These are phyloP conservation scores for Aspergillus phoenicis DNA, from an alignment of 2,329 filamentous ascomycete genomes.

Conservation along the genomic window DNA sequence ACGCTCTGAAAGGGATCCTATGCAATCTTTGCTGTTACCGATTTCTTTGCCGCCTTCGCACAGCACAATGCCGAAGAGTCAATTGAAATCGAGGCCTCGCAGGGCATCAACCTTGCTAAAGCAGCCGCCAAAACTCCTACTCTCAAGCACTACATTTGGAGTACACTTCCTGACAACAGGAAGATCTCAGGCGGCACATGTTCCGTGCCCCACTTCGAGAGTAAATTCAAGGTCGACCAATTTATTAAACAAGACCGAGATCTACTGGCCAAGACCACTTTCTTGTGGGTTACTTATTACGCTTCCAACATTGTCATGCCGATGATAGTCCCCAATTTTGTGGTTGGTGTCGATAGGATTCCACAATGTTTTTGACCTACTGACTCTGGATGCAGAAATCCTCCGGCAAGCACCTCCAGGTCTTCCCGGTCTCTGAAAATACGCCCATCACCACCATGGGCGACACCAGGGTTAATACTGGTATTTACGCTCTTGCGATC, in stretches of 20 bases:
- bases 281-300: constrained; percentile 43
- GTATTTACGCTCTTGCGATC: background rate
- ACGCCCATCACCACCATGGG: background rate
- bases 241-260: constrained; percentile 41
- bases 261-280: constrained; percentile 45
- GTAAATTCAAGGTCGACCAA: constrained; percentile 46
- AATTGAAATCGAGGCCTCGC: constrained; percentile 41
- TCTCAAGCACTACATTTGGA: constrained; percentile 52
- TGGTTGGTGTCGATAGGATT: constrained; percentile 7
- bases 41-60: constrained; percentile 46
- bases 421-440: no score
- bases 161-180: constrained; percentile 44
- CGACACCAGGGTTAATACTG: background rate
- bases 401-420: no score
- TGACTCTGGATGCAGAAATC: no score
- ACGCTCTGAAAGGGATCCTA: no score
- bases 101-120: constrained; percentile 48
- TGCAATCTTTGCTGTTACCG: constrained; percentile 43
- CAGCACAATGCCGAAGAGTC: constrained; percentile 33
- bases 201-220: constrained; percentile 47
- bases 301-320: constrained; percentile 36
- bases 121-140: constrained; percentile 42
- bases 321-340: constrained; percentile 20
- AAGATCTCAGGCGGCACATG: constrained; percentile 36
- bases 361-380: background rate